These are phyloP conservation scores for Nelumbo lutea DNA, from an alignment of 164 flowering plant species.

Conservation along the genomic window DNA sequence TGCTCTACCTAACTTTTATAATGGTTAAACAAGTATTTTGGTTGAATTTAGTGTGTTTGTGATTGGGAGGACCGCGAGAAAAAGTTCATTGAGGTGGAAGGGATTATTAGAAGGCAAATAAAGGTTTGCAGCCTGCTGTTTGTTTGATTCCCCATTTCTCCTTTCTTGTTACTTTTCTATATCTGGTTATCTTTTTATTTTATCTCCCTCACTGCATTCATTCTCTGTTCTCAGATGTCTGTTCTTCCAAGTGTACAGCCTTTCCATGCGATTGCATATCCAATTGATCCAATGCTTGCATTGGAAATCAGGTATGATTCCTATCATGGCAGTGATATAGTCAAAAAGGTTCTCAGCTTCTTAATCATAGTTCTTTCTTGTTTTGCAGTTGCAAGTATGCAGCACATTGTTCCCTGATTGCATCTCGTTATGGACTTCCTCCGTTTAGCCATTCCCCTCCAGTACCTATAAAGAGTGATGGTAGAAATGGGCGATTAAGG, in stretches of 20 bases:
- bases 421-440: conserved; percentile 75
- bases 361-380: background rate
- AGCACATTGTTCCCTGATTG: conserved; percentile 75
- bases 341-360: background rate
- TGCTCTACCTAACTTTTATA: no score
- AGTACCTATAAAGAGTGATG: conserved; percentile 54
- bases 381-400: conserved; percentile 85
- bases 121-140: conserved; percentile 36
- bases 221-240: conserved; percentile 56
- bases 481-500: conserved; percentile 56
- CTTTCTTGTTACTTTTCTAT: background rate
- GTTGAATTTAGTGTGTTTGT: conserved; percentile 91
- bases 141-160: background rate
- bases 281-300: conserved; percentile 93
- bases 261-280: conserved; percentile 98
- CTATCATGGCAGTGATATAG: background rate
- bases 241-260: conserved; percentile 99
- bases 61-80: conserved; percentile 89
- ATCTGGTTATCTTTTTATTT: background rate
- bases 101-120: conserved; percentile 75
- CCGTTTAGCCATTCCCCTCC: conserved; percentile 62
- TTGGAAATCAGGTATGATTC: conserved; percentile 75
- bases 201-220: background rate
- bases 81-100: conserved; percentile 83
- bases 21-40: no score